Conservation (phyloP, 176 grass and related monocot genomes). For the Triticum turgidum region DNA sequence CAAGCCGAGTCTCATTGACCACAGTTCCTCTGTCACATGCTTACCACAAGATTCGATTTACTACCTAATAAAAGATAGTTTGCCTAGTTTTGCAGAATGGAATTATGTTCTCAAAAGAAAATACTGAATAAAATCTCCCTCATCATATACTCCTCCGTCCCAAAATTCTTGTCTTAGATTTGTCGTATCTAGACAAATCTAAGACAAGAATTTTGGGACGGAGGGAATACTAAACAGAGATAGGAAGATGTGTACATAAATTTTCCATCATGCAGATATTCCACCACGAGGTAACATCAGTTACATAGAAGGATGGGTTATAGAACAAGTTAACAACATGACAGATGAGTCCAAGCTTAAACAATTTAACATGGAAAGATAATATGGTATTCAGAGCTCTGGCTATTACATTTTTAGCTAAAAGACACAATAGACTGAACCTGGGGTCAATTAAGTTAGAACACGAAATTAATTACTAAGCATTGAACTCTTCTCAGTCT, state of each 20-base stretch:
- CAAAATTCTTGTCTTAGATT: too few relatives aligned
- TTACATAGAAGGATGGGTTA: not conserved
- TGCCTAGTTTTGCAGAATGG: constrained; percentile 25
- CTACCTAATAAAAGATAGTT: constrained; percentile 34
- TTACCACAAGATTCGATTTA: constrained; percentile 56
- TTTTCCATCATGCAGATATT: not conserved
- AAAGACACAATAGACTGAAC: not conserved
- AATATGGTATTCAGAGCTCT: not conserved
- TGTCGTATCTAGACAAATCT: too few relatives aligned
- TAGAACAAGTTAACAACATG: not conserved
- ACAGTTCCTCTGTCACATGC: constrained; percentile 93
- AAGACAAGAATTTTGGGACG: too few relatives aligned
- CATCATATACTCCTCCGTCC: not conserved
- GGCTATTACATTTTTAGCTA: not conserved
- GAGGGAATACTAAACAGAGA: not conserved
- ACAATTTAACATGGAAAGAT: not conserved
- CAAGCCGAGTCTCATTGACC: constrained; percentile 91
- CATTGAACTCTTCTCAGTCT: not conserved
- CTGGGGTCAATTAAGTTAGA: not conserved
- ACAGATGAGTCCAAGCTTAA: not conserved
- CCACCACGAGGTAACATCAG: not conserved
- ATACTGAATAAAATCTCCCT: constrained; percentile 26
- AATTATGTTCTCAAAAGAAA: not conserved
- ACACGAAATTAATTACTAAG: not conserved
- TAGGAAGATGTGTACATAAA: not conserved